Evolutionary conservation across 108 stramenopile genomes (phyloP), one percentile per base, ranked within the genome.

Genomic region (Skeletonema costatum): DNA sequence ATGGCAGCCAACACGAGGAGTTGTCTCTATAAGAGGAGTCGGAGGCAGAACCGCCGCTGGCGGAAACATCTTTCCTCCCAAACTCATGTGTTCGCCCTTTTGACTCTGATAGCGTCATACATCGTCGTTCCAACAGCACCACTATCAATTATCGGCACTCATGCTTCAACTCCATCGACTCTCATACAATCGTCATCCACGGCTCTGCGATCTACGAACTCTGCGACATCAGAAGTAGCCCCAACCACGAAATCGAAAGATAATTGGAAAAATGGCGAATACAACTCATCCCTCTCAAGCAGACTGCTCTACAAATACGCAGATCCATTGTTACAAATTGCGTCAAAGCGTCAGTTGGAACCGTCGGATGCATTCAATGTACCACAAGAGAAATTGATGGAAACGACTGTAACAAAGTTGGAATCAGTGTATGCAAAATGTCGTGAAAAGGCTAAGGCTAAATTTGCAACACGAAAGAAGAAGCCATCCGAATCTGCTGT

Each of bases 331-430:
- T 42, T 94, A 62, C 76, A 92, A 16, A 65, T 82, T 4, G 82
- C 87, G 19, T 50, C 68, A 14, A 64, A 90, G 14, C 82, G 91
- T 7, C 77, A 69, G 17, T 66, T 94, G 62, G 86, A 88, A 48
- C 75, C 78, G 16, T 66, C 77, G 7, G 93, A 94, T 79, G 83
- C 86, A 10, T 89, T 92, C 66, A 41, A 17, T n/a, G 65, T 90
- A 21, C 65, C 85, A 2, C 44, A 44, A 3, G 29, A 68, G 5
- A 80, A 77, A 13, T 46, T 51, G 38, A 87, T 89, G 87, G 71
- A 63, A 5, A 61, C 41, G 16, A 56, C 79, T 21, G 89, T 89
- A n/a, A 42, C 78, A 0, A 41, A 51, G 12, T 61, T 88, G 7
- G 60, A 70, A 33, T 33, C 50, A 9, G 79, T 79, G 35, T 74